Percentiles rank a stretch among this genome's conserved stretches.
These are phyloP conservation scores for Erysimum cheiranthoides DNA, from an alignment of 345 rosid species.

Conservation along the genomic window DNA sequence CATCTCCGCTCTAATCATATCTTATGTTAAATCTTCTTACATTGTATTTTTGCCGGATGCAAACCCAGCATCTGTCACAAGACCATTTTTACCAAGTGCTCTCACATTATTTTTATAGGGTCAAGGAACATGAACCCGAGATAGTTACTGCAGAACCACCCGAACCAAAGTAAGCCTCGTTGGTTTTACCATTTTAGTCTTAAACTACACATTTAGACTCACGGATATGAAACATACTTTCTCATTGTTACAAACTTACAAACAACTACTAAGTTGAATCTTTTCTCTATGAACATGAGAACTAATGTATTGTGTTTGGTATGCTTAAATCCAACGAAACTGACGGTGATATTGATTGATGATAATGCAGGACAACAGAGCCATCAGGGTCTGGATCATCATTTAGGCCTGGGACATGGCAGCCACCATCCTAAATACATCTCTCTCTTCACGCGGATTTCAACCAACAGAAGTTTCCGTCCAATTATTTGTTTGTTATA, in stretches of 20 bases:
- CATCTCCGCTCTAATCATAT: conserved; percentile 1
- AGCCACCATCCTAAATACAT: conserved; percentile 70
- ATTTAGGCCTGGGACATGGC: conserved; percentile 95
- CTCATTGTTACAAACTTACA: conserved; percentile 2
- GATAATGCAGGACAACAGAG: conserved; percentile 62
- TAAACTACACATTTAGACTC: background rate
- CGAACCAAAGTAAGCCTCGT: conserved; percentile 38
- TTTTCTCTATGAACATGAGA: background rate
- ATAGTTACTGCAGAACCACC: conserved; percentile 34
- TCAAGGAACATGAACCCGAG: conserved; percentile 33
- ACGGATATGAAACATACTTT: background rate
- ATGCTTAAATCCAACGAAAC: conserved; percentile 2
- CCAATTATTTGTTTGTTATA: conserved; percentile 28
- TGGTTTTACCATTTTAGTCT: background rate
- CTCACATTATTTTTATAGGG: conserved; percentile 40
- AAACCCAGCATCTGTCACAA: conserved; percentile 17
- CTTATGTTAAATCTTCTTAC: conserved; percentile 17
- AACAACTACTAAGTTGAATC: background rate
- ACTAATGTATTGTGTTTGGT: background rate
- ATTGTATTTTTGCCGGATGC: background rate
- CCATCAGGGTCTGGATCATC: conserved; percentile 89
- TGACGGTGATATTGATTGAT: conserved; percentile 17
- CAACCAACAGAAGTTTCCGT: background rate
- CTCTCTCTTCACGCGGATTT: conserved; percentile 8
- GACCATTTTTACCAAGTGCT: conserved; percentile 2